Conservation (phyloP, 2,329 filamentous ascomycete genomes). For the Fusarium cyanostomum region DNA sequence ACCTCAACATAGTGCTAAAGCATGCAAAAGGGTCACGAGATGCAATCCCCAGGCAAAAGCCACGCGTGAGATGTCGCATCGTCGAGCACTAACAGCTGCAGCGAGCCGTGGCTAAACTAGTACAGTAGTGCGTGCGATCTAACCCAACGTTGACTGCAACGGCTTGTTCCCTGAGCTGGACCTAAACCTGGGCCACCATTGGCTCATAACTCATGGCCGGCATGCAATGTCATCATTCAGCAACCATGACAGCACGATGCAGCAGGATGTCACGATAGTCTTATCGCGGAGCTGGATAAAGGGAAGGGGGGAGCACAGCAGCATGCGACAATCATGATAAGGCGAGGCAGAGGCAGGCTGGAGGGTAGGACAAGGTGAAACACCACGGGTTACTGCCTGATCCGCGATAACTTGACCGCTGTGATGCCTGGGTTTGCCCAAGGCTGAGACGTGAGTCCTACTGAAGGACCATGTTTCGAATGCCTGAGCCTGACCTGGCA, state of each 20-base stretch:
- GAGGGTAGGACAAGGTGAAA: constrained; percentile 12
- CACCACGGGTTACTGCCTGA: constrained; percentile 1
- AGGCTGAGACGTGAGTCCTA: constrained; percentile 26
- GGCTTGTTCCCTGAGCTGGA: constrained; percentile 4
- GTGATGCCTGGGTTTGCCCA: constrained; percentile 26
- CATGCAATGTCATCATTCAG: constrained; percentile 21
- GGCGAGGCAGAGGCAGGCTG: neutral
- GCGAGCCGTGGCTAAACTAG: constrained; percentile 18
- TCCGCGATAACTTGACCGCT: neutral
- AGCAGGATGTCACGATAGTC: constrained; percentile 10
- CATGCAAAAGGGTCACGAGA: constrained; percentile 34
- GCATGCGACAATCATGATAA: constrained; percentile 18
- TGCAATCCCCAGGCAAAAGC: constrained; percentile 16
- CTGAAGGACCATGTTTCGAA: constrained; percentile 24
- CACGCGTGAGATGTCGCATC: constrained; percentile 25
- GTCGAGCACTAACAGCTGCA: constrained; percentile 5
- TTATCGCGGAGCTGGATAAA: constrained; percentile 13
- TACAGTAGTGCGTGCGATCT: constrained; percentile 1
- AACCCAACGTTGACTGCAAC: constrained; percentile 22
- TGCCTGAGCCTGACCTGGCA: constrained; percentile 12
- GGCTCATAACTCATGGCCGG: constrained; percentile 24
- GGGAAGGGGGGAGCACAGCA: constrained; percentile 10
- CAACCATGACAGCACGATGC: constrained; percentile 21
- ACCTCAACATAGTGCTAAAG: constrained; percentile 14
- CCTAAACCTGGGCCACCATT: constrained; percentile 4